Percentiles rank a stretch among this genome's conserved stretches.
Conservation (phyloP, 306 rosid genomes). For the Echinosophora koreensis region DNA sequence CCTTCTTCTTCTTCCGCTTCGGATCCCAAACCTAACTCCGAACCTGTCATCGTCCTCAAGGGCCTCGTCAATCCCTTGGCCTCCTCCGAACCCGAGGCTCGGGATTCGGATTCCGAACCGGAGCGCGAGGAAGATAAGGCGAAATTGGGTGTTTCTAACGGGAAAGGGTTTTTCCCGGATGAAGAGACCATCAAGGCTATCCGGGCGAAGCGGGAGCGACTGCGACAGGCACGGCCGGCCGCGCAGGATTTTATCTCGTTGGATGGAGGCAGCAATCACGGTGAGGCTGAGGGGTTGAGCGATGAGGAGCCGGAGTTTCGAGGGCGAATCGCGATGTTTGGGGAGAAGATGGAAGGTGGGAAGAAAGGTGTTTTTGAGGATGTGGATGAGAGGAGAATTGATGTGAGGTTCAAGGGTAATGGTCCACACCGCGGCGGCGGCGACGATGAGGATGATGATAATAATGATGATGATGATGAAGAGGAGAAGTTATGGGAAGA, state of each 20-base stretch:
- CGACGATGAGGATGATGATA: background rate
- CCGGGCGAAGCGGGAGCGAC: constrained; percentile 79
- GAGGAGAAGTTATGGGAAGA: constrained; percentile 96
- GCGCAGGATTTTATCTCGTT: constrained; percentile 82
- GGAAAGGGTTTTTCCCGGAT: constrained; percentile 61
- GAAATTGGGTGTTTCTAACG: constrained; percentile 61
- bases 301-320: constrained; percentile 91
- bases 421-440: background rate
- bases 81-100: constrained; percentile 40
- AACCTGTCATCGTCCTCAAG: constrained; percentile 72
- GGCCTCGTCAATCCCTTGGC: constrained; percentile 74
- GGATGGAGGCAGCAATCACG: constrained; percentile 92
- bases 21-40: constrained; percentile 70
- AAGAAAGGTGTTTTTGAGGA: constrained; percentile 94
- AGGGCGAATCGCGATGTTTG: constrained; percentile 82
- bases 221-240: constrained; percentile 72
- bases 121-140: constrained; percentile 57
- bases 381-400: constrained; percentile 64
- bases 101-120: constrained; percentile 52
- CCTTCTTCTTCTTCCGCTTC: constrained; percentile 51
- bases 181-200: constrained; percentile 78
- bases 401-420: constrained; percentile 50
- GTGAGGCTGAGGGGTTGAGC: constrained; percentile 86
- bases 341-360: constrained; percentile 69
- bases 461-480: constrained; percentile 63